These are phyloP conservation scores for Periconia sp. DNA, from an alignment of 2,329 filamentous ascomycete species.

Conservation along the genomic window DNA sequence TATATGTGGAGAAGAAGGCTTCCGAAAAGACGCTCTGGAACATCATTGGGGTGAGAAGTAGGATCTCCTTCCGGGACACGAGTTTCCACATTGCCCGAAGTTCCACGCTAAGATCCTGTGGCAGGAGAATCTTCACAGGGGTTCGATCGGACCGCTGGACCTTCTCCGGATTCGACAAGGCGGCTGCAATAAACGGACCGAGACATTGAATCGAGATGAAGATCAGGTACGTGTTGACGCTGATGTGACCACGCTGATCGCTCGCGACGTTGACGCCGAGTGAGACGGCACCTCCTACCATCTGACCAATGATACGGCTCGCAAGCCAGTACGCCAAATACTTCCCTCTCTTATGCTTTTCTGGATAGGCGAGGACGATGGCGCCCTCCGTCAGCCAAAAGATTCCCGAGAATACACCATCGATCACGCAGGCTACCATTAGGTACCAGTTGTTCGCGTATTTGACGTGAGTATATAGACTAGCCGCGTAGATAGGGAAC, in stretches of 20 bases:
- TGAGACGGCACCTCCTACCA: slow-evolving; percentile 56
- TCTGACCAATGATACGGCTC: slow-evolving; percentile 58
- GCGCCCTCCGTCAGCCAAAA: slow-evolving; percentile 22
- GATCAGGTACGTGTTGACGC: slow-evolving; percentile 50
- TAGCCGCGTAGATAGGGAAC: slow-evolving; percentile 34
- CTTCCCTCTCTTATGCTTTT: slow-evolving; percentile 47
- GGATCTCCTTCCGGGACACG: slow-evolving; percentile 38
- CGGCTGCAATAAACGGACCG: slow-evolving; percentile 46
- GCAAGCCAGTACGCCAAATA: slow-evolving; percentile 58
- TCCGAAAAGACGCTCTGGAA: slow-evolving; percentile 56
- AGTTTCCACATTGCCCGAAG: slow-evolving; percentile 45
- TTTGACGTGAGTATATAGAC: slow-evolving; percentile 58
- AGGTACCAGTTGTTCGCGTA: slow-evolving; percentile 61
- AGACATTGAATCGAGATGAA: slow-evolving; percentile 51
- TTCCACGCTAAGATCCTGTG: slow-evolving; percentile 50
- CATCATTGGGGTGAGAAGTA: slow-evolving; percentile 51
- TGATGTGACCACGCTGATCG: slow-evolving; percentile 42
- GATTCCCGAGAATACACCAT: slow-evolving; percentile 27
- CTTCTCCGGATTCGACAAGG: slow-evolving; percentile 49
- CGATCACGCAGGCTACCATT: slow-evolving; percentile 55
- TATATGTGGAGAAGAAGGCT: slow-evolving; percentile 54
- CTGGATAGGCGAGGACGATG: slow-evolving; percentile 17
- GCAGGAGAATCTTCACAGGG: slow-evolving; percentile 45
- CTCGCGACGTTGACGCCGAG: slow-evolving; percentile 50
- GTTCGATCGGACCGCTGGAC: slow-evolving; percentile 51